Conservation (phyloP, 2,329 filamentous ascomycete species). For the Diplodia scrobiculata region DNA sequence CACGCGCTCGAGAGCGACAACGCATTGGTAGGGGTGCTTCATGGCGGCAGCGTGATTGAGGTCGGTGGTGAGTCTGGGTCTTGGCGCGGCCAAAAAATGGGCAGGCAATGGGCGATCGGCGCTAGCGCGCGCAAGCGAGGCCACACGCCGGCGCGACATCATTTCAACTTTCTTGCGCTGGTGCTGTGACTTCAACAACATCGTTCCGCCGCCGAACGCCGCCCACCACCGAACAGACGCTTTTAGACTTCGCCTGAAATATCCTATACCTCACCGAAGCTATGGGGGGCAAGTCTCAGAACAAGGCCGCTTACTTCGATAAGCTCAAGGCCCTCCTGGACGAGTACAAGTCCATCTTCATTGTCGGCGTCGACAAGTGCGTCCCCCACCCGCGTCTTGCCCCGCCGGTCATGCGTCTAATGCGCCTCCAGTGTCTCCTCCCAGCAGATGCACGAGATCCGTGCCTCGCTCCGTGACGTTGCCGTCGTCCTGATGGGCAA, state of each 20-base stretch:
- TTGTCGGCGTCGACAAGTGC: constrained; percentile 63
- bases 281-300: constrained; percentile 96
- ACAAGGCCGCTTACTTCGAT: constrained; percentile 98
- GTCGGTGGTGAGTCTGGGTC: constrained; percentile 11
- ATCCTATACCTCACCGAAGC: constrained; percentile 94
- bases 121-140: constrained; percentile 22
- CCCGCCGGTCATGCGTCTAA: background rate
- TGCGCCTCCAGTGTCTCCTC: constrained; percentile 98
- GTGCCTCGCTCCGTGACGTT: constrained; percentile 82
- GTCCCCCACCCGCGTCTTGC: background rate
- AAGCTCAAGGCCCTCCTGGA: constrained; percentile 98
- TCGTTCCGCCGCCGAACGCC: constrained; percentile 30
- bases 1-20: constrained; percentile 36
- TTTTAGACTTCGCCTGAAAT: constrained; percentile 71
- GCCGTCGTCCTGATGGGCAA: constrained; percentile 98
- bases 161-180: constrained; percentile 31
- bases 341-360: constrained; percentile 97
- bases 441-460: constrained; percentile 99
- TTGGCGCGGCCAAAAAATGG: constrained; percentile 25
- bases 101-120: constrained; percentile 11
- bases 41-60: constrained; percentile 31
- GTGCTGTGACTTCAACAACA: constrained; percentile 17
- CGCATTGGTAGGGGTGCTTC: constrained; percentile 49
- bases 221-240: constrained; percentile 22
- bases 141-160: constrained; percentile 20